These are phyloP conservation scores for Heliamphora exappendiculata DNA, from an alignment of 148 eudicot genomes.

Conservation along the genomic window DNA sequence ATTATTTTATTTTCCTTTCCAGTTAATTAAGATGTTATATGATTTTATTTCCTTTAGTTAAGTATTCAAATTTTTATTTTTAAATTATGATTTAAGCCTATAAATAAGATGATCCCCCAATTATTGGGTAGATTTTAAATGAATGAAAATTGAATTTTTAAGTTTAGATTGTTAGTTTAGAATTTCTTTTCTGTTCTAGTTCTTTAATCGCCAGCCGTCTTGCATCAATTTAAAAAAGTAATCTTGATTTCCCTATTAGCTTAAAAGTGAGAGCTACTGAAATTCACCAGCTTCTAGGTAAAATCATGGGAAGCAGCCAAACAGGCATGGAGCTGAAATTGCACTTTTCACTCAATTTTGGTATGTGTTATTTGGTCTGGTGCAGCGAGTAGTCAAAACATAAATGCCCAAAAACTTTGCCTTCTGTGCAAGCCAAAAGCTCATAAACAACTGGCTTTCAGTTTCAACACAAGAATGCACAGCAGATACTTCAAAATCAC, in stretches of 20 bases:
- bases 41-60: too few relatives aligned
- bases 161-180: too few relatives aligned
- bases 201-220: too few relatives aligned
- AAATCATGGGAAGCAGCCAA: neutral
- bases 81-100: too few relatives aligned
- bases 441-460: neutral
- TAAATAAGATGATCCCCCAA: too few relatives aligned
- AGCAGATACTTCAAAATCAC: neutral
- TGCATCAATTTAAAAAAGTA: too few relatives aligned
- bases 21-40: too few relatives aligned
- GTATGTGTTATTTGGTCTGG: neutral
- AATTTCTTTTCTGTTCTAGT: too few relatives aligned
- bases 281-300: neutral
- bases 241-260: neutral
- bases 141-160: too few relatives aligned
- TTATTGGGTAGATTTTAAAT: too few relatives aligned
- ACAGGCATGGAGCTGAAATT: neutral
- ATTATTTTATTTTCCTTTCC: too few relatives aligned
- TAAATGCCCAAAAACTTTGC: neutral
- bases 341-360: neutral
- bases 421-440: neutral
- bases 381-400: neutral
- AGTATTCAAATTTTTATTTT: too few relatives aligned
- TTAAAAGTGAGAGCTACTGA: neutral
- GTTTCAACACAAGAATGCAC: conserved; percentile 1